Percentiles rank a stretch among this genome's conserved stretches.
Conservation (phyloP, 495 filamentous ascomycete genomes). For the Xylaria nigripes region DNA sequence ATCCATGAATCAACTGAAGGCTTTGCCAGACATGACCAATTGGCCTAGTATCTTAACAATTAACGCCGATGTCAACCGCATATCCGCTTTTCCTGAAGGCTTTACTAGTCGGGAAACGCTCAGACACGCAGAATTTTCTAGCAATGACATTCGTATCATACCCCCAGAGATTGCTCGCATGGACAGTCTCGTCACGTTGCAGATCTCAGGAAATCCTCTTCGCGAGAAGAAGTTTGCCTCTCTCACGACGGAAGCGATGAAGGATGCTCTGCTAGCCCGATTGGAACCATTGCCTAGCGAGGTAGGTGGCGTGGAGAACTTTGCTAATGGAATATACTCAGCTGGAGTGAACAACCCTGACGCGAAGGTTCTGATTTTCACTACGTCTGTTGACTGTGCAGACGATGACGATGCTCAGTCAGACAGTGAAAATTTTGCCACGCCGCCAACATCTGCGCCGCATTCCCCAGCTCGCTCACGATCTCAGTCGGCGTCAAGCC, state of each 20-base stretch:
- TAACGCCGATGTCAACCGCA: slow-evolving; percentile 69
- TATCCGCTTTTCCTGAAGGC: slow-evolving; percentile 65
- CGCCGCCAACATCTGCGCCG: slow-evolving; percentile 43
- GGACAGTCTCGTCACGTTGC: slow-evolving; percentile 63
- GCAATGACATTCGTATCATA: slow-evolving; percentile 68
- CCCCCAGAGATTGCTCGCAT: slow-evolving; percentile 74
- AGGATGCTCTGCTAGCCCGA: slow-evolving; percentile 61
- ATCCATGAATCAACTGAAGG: slow-evolving; percentile 65
- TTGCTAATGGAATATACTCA: slow-evolving; percentile 19
- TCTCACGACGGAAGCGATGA: slow-evolving; percentile 74
- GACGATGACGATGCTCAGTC: slow-evolving; percentile 41
- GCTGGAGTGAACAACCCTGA: background rate
- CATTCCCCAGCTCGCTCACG: slow-evolving; percentile 35
- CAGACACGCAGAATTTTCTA: slow-evolving; percentile 68
- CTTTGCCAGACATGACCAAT: slow-evolving; percentile 57
- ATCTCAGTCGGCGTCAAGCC: slow-evolving; percentile 31
- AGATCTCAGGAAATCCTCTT: slow-evolving; percentile 77
- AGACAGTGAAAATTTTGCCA: slow-evolving; percentile 63
- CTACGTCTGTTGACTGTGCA: slow-evolving; percentile 6
- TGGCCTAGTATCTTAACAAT: slow-evolving; percentile 69
- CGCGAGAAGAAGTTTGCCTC: slow-evolving; percentile 75
- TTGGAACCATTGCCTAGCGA: slow-evolving; percentile 47
- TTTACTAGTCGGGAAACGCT: slow-evolving; percentile 58
- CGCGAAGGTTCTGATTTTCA: background rate
- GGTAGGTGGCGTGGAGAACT: slow-evolving; percentile 17